Evolutionary conservation across 2,329 filamentous ascomycete genomes (phyloP).

Genomic region (Neonectria faginata): DNA sequence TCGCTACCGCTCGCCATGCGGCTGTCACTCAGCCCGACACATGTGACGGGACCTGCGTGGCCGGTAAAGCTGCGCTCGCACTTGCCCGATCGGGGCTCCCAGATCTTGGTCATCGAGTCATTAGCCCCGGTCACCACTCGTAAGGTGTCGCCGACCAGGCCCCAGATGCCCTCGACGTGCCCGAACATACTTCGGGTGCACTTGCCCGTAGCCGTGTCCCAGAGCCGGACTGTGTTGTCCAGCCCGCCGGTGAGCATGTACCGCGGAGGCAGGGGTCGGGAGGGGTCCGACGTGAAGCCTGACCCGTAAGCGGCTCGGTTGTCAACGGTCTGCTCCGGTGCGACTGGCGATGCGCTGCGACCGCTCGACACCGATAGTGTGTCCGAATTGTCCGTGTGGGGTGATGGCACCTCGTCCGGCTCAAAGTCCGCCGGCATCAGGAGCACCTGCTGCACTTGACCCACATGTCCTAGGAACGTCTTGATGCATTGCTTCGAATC

Average conservation of each 20-base stretch:
- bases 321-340: constrained; percentile 53
- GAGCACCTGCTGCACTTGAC: constrained; percentile 92
- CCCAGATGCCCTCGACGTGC: constrained; percentile 96
- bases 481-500: constrained; percentile 83
- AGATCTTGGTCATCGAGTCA: constrained; percentile 92
- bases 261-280: constrained; percentile 80
- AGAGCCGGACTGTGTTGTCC: constrained; percentile 91
- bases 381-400: constrained; percentile 65
- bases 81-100: constrained; percentile 91
- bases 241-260: constrained; percentile 95
- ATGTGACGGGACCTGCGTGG: constrained; percentile 91
- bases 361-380: constrained; percentile 62
- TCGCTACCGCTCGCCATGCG: constrained; percentile 92
- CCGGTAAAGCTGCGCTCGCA: constrained; percentile 94
- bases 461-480: constrained; percentile 88
- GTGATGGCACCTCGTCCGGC: constrained; percentile 72
- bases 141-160: constrained; percentile 87
- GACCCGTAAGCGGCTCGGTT: constrained; percentile 68
- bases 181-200: constrained; percentile 96
- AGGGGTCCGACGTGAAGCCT: constrained; percentile 69
- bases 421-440: constrained; percentile 89
- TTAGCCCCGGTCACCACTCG: constrained; percentile 90
- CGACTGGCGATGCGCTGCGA: constrained; percentile 57
- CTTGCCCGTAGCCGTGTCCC: constrained; percentile 85
- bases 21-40: constrained; percentile 89